These are phyloP conservation scores for Umbelopsis sp. DNA, from an alignment of 192 early-diverging fungal genomes.

Conservation along the genomic window DNA sequence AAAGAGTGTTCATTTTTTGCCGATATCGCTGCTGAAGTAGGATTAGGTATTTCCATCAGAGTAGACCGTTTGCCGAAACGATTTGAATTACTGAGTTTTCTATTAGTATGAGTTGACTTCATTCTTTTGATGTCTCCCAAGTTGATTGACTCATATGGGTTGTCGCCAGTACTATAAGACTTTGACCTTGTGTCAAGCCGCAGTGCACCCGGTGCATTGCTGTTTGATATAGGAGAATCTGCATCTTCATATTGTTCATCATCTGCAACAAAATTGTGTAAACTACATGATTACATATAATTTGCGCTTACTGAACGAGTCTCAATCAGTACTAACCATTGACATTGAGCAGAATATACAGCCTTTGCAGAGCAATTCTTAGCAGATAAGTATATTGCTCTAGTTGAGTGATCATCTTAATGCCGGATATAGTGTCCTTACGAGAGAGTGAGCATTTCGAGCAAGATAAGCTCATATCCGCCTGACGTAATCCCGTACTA, in stretches of 20 bases:
- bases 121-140: constrained; percentile 52
- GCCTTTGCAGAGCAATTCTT: constrained; percentile 77
- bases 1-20: not conserved
- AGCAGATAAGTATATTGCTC: constrained; percentile 92
- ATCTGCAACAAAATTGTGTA: not conserved
- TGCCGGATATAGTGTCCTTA: constrained; percentile 39
- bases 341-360: constrained; percentile 74
- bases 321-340: not conserved
- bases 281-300: not conserved
- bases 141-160: constrained; percentile 43
- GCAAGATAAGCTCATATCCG: constrained; percentile 16
- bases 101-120: constrained; percentile 54
- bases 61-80: constrained; percentile 53
- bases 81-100: constrained; percentile 52
- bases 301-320: not conserved
- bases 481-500: constrained; percentile 17
- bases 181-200: not conserved
- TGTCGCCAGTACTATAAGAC: constrained; percentile 37
- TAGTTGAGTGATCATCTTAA: constrained; percentile 81
- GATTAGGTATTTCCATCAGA: constrained; percentile 48
- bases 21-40: not conserved
- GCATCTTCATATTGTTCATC: not conserved
- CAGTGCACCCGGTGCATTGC: not conserved
- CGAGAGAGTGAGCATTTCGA: constrained; percentile 20
- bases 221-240: not conserved